Evolutionary conservation across 192 early-diverging fungal genomes (phyloP), one percentile per base, ranked within the genome.

Genomic region (Nowakowskiella sp.): DNA sequence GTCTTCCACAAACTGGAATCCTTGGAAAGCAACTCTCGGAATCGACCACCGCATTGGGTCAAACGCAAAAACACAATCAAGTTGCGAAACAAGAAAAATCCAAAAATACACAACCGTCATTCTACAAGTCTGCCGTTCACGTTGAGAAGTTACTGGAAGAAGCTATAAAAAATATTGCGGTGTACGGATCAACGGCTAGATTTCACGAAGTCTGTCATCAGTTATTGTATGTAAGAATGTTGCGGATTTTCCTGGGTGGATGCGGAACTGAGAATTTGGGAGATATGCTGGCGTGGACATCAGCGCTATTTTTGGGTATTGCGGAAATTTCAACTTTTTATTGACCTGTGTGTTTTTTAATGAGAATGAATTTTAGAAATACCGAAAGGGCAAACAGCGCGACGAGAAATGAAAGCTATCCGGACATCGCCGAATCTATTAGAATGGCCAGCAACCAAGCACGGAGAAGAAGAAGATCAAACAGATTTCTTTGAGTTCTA

Each of bases 381-480:
- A 68, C 57, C 76, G 1, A 85, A 83, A 24, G 76, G 73, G 0
- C 42, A 85, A 29, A 74, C 78, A 2, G 50, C 70, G 0, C 67
- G 76, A 30, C 73, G 85, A 22, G 84, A 88, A 58, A 77, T 84
- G 72, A 65, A 67, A 43, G 51, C 66, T n/a, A n/a, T n/a, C n/a
- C n/a, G n/a, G 1, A 51, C 62, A 8, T 43, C 82, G 9, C 55
- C 67, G n/a, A 61, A 69, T 33, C 82, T 81, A 45, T 42, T 72
- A 4, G 31, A 57, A 24, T 52, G 49, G 3, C 39, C 50, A 7
- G 28, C 42, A 2, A 25, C 46, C 6, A 50, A 55, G 21, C 50
- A 60, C 4, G 67, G 59, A 34, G 53, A 54, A 6, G 23, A 46
- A 3, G 72, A 64, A 66, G 67, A 73, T 22, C 63, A 36, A 16